Conservation (phyloP, 441 rosid genomes). For the Bruguiera hainesii region DNA sequence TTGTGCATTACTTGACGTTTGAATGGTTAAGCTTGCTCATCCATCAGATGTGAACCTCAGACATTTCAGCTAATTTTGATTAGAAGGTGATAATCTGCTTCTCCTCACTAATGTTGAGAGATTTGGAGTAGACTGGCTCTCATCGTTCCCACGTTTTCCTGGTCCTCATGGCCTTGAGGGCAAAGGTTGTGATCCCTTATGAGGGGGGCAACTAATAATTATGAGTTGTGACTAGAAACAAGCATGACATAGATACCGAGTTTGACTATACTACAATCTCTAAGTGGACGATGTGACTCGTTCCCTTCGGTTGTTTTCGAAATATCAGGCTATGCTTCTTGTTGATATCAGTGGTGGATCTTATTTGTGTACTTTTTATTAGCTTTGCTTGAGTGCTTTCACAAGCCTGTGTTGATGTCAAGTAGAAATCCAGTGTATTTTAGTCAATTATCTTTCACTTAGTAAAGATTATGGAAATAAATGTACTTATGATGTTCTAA, state of each 20-base stretch:
- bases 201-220: slow-evolving; percentile 16
- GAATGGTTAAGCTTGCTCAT: slow-evolving; percentile 43
- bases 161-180: slow-evolving; percentile 8
- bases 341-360: slow-evolving; percentile 30
- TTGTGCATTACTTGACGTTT: no score
- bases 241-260: slow-evolving; percentile 15
- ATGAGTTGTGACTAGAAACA: slow-evolving; percentile 23
- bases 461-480: not conserved
- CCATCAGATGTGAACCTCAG: slow-evolving; percentile 62
- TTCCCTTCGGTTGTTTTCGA: slow-evolving; percentile 29
- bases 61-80: slow-evolving; percentile 49
- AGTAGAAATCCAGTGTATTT: slow-evolving; percentile 6
- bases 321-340: slow-evolving; percentile 15
- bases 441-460: not conserved
- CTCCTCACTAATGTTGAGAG: slow-evolving; percentile 11
- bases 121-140: slow-evolving; percentile 5
- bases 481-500: no score
- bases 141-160: slow-evolving; percentile 3
- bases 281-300: slow-evolving; percentile 19
- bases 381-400: slow-evolving; percentile 14
- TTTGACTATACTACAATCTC: slow-evolving; percentile 8
- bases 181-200: slow-evolving; percentile 10
- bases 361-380: slow-evolving; percentile 28
- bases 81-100: slow-evolving; percentile 34
- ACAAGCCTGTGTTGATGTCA: not conserved